Evolutionary conservation across 768 basidiomycete species (phyloP).

Genomic region (Paxillus rubicundulus): DNA sequence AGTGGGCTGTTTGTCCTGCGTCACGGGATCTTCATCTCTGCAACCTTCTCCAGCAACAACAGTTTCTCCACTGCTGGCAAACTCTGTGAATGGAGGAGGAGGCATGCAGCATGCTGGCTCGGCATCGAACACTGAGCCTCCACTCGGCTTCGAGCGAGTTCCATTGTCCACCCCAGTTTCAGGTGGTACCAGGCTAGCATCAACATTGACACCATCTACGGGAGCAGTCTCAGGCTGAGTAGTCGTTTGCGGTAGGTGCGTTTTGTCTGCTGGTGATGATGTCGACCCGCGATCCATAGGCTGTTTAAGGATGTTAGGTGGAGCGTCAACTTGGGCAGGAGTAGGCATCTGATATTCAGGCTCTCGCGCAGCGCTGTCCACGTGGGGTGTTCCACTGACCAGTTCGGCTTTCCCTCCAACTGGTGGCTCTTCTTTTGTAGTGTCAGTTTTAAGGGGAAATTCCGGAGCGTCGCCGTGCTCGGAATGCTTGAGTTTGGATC

Average conservation of each 20-base stretch:
- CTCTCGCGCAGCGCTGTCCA: not conserved
- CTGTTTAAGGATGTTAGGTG: slow-evolving; percentile 12
- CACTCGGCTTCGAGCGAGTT: not conserved
- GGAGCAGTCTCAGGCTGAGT: slow-evolving; percentile 1
- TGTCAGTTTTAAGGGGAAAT: slow-evolving; percentile 7
- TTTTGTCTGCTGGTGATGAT: not conserved
- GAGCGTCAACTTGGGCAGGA: slow-evolving; percentile 26
- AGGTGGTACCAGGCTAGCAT: slow-evolving; percentile 3
- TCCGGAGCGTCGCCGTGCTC: not conserved
- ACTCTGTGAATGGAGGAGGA: slow-evolving; percentile 29
- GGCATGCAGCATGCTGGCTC: slow-evolving; percentile 15
- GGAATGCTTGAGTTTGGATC: slow-evolving; percentile 3
- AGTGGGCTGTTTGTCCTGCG: slow-evolving; percentile 17
- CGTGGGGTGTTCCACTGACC: not conserved
- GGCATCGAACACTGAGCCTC: slow-evolving; percentile 4
- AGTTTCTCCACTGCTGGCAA: slow-evolving; percentile 7
- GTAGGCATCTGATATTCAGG: slow-evolving; percentile 15
- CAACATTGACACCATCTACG: slow-evolving; percentile 7
- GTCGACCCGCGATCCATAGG: slow-evolving; percentile 8
- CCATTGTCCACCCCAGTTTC: not conserved
- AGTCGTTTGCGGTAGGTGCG: not conserved
- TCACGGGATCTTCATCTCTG: slow-evolving; percentile 7
- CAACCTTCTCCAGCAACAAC: slow-evolving; percentile 3
- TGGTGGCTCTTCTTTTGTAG: not conserved
- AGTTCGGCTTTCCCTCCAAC: slow-evolving; percentile 8